Base-by-base conservation (phyloP, 2,329 filamentous ascomycete species). In the Lachnellula willkommii region DNA sequence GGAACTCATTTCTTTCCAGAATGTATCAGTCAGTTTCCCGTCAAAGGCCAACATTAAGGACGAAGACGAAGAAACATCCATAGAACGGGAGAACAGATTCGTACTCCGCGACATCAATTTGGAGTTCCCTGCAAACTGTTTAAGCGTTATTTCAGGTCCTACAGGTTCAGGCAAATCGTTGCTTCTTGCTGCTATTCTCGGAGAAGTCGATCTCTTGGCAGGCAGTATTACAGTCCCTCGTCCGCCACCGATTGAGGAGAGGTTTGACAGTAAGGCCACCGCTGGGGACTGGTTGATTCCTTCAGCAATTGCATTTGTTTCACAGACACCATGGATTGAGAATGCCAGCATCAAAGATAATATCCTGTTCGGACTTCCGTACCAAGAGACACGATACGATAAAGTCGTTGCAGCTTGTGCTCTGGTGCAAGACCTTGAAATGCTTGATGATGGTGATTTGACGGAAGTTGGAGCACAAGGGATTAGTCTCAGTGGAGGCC, bases 401-500 rank as follows among this genome's bases (percentile, higher is more conserved):
- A 80, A 84, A 63, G 88, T 89, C 0, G 69, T 91, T 4, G 77
- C 82, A 24, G 86, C 85, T 2, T 92, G 88, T 60, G 87, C 88
- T 0, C 68, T 94, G 28, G 79, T 79, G 52, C 88, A 89, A 66
- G 90, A 95, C 63, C 74, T 94, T 35, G 79, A 84, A 15, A 88
- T 89, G 73, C 77, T 94, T 14, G 74, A 82, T 0, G 86, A 92
- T 65, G 89, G 89, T 7, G 88, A 93, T 62, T 71, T 80, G 53
- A 94, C 90, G 0, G 87, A 91, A 65, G 87, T 93, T 51, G 90
- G 89, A 11, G 86, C 88, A 2, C 90, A 92, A 60, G 90, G 89
- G 4, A 88, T 92, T 63, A 90, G 90, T 64, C 76, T 94, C 2
- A 90, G 85, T 60, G 89, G 90, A 59, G 89, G 89, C 0, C 90